Base-by-base conservation (phyloP, 1,284 basidiomycete genomes). In the Cutaneotrichosporon daszewskae region DNA sequence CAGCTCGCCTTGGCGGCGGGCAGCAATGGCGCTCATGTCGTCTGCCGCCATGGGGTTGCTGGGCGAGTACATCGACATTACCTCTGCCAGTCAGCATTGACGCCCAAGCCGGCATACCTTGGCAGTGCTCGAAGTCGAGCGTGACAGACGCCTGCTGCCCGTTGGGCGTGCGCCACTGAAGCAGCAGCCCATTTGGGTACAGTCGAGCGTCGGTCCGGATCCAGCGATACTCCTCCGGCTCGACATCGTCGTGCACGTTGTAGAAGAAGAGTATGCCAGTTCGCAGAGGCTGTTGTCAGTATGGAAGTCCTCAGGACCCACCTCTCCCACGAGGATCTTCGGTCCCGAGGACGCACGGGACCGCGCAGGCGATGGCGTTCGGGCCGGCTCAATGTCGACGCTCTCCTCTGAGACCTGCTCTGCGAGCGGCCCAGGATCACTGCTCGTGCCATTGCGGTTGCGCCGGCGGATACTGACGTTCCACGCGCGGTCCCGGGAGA, bases 251-350 rank as follows among this genome's bases (percentile, higher is more conserved):
- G 63, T 92, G 87, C 0, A 91, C 88, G 49, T 92, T 89, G 40
- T 92, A 78, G 62, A 89, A 92, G 82, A 85, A 92, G 1, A 92
- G 71, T 13, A 81, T 74, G 12, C 89, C 88, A 29, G 87, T 83
- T 44, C 84, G 81, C 9, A 87, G 72, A 2, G 87, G 85, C 89
- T 91, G 56, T 14, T 14, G 32, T 46, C 19, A 37, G 35, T 20
- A 17, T 20, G 13, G 7, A 9, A 16, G 13, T 3, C 18, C 5
- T 10, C 7, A 19, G n/a, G 17, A 59, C 77, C 64, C 53, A 80
- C 80, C 69, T 81, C 78, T 74, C 64, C 64, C 0, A 57, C 52
- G 19, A 61, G 17, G 3, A 18, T 11, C 27, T 38, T 38, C 3
- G 27, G 27, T 20, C 4, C 19, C 17, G 37, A 38, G n/a, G n/a